A percentile compares a stretch with the other conserved stretches of the same genome.
Conservation (phyloP, 176 grass and related monocot species). For the Rhynchospora pubera region DNA sequence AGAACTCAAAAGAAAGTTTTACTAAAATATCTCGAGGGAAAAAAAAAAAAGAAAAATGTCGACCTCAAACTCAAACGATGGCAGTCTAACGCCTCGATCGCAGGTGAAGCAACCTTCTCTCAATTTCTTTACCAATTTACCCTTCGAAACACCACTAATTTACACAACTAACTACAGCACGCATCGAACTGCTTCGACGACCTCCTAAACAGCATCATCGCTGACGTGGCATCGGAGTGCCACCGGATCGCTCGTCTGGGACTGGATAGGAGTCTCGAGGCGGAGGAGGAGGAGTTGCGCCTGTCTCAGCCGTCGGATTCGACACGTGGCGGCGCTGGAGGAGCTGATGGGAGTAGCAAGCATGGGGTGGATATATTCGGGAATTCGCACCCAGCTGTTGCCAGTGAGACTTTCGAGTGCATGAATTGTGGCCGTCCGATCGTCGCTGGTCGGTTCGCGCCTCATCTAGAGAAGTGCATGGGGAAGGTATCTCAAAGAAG, state of each 20-base stretch:
- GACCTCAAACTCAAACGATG: constrained; percentile 42
- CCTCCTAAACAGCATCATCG: constrained; percentile 70
- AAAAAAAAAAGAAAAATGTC: constrained; percentile 26
- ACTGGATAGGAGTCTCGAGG: constrained; percentile 79
- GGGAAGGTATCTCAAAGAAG: too few species aligned
- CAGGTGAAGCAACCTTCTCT: constrained; percentile 35
- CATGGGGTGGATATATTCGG: constrained; percentile 80
- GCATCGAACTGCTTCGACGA: constrained; percentile 68
- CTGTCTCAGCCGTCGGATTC: constrained; percentile 32
- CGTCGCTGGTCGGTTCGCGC: constrained; percentile 80
- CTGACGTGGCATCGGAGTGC: constrained; percentile 84
- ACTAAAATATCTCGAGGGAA: background rate
- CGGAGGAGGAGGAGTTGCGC: constrained; percentile 84
- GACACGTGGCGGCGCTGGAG: constrained; percentile 23
- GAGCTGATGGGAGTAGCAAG: constrained; percentile 55
- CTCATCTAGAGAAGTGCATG: constrained; percentile 98
- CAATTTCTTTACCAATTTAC: background rate
- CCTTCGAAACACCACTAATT: background rate
- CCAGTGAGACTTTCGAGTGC: constrained; percentile 64
- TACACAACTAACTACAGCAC: constrained; percentile 35
- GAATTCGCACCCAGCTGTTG: constrained; percentile 61
- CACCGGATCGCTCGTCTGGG: constrained; percentile 92
- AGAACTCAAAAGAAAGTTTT: background rate
- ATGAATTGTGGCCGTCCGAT: constrained; percentile 85
- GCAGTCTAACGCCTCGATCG: constrained; percentile 46